Evolutionary conservation across 73 alveolate species (phyloP).

Genomic region (Effrenium voratum): DNA sequence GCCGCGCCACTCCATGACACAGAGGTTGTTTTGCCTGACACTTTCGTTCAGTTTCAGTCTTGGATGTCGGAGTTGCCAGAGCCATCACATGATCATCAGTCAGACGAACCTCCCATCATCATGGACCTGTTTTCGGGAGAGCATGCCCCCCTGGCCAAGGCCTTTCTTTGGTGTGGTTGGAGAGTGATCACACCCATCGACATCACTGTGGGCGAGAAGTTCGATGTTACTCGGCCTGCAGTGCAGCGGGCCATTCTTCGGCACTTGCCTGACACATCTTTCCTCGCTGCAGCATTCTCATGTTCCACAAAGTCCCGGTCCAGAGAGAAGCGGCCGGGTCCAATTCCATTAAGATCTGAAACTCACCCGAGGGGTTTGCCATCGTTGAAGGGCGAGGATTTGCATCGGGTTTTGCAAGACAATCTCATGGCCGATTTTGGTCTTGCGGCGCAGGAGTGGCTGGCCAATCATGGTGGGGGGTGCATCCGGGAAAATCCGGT

Average conservation of each 20-base stretch:
- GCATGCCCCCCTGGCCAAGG: background rate
- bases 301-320: background rate
- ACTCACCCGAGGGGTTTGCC: background rate
- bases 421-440: background rate
- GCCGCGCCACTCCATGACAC: background rate
- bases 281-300: background rate
- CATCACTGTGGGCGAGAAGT: background rate
- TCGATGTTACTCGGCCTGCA: background rate
- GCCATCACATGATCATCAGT: background rate
- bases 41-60: background rate
- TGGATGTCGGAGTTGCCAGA: background rate
- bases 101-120: background rate
- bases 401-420: background rate
- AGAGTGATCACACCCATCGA: background rate
- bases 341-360: background rate
- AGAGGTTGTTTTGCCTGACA: background rate
- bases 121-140: background rate
- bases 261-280: background rate
- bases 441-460: background rate
- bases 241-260: background rate
- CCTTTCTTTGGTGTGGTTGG: slow-evolving; percentile 17
- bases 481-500: slow-evolving; percentile 7
- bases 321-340: background rate
- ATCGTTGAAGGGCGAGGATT: background rate
- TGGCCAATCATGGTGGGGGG: background rate